Base-by-base conservation (phyloP, 1,139 yeast species). In the Blastobotrys persicus region DNA sequence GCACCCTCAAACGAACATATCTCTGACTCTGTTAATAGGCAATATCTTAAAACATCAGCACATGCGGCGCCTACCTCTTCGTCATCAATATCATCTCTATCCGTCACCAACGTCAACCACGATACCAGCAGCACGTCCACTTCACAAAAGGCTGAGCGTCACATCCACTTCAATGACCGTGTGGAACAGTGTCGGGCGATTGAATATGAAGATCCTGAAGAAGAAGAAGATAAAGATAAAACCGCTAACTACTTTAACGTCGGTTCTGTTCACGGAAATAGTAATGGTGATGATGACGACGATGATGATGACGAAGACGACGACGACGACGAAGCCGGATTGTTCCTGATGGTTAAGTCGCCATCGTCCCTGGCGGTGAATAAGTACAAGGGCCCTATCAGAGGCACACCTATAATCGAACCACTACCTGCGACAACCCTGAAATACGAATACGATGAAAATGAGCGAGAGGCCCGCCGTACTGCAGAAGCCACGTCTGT, bases 171-270 rank as follows among this genome's bases (percentile, higher is more conserved):
- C 69, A 91, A 85, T 63, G 95, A 88, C 62, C 81, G 89, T 51
- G 98, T 92, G 23, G 91, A 87, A 64, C 98, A 92, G 68, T 91
- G 98, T 66, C 80, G 86, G 52, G 88, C 95, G 0, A 65, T 88
- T 16, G 81, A 81, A 54, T 63, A 37, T 18, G 41, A 67, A 13
- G 63, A 69, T 7, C 74, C 70, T 44, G 71, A 73, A 42, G 77
- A 73, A 23, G 67, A 64, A 40, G 68, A 62, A 32, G 65, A 63
- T 31, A 74, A 70, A 45, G 64, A 64, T 11, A 61, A 59, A 20
- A 65, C 63, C 23, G 50, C 28, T 23, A 23, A 23, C 28, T 9
- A 23, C 28, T 6, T 6, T 9, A 5, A 51, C 13, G 53, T 52
- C 4, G 37, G 26, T n/a, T 7, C 23, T 12, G 18, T 19, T 38